These are phyloP conservation scores for Polychaeton citri DNA, from an alignment of 2,329 filamentous ascomycete genomes.

Conservation along the genomic window DNA sequence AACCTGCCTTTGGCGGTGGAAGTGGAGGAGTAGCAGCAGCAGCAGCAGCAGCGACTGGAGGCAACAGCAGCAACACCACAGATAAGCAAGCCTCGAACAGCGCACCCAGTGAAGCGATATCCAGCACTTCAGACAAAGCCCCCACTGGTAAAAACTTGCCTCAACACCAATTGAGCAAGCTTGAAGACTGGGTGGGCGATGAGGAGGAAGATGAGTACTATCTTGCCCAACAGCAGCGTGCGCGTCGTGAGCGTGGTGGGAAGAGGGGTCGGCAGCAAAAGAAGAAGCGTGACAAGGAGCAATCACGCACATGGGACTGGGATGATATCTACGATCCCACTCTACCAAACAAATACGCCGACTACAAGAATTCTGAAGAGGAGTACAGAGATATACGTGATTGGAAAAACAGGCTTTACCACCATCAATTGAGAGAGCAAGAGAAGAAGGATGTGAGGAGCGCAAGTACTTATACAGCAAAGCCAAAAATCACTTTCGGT, in stretches of 20 bases:
- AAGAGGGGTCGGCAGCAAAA: slow-evolving; percentile 66
- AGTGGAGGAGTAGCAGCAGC: no score
- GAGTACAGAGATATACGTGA: slow-evolving; percentile 66
- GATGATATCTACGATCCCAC: slow-evolving; percentile 82
- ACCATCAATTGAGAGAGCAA: slow-evolving; percentile 45
- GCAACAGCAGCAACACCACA: not conserved
- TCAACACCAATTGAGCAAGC: slow-evolving; percentile 37
- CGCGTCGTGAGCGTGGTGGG: slow-evolving; percentile 63
- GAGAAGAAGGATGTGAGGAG: slow-evolving; percentile 35
- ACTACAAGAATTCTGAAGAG: slow-evolving; percentile 75
- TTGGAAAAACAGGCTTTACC: slow-evolving; percentile 74
- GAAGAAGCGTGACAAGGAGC: slow-evolving; percentile 40
- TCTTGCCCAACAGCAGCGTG: slow-evolving; percentile 25
- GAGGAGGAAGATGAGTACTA: slow-evolving; percentile 61
- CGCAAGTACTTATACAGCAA: no score
- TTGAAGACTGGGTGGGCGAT: slow-evolving; percentile 75
- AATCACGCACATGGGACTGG: slow-evolving; percentile 50
- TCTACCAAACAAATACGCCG: slow-evolving; percentile 69
- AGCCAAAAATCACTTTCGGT: no score
- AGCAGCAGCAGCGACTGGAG: no score
- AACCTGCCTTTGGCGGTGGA: no score
- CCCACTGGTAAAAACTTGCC: slow-evolving; percentile 16
- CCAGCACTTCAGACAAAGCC: slow-evolving; percentile 8
- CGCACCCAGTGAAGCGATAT: no score
- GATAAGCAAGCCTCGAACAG: slow-evolving; percentile 1